phyloP scores from a whole-genome alignment of 1,284 basidiomycete genomes.

The Moesziomyces sp. region DNA sequence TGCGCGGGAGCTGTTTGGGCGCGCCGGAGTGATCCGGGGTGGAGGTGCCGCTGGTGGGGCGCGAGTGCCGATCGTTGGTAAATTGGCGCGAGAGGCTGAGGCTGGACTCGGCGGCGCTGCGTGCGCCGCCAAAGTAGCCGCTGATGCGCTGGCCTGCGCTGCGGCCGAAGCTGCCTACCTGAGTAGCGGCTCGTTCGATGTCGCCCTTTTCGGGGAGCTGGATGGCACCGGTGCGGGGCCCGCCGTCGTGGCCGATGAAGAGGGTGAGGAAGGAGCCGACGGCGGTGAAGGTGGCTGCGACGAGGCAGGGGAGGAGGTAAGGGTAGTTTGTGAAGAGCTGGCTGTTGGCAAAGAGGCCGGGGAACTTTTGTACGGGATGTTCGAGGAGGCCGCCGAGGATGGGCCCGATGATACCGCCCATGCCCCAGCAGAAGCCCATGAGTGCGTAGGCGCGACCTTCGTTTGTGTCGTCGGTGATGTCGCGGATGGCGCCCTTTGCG shows the following conservation, averaged over 20 bases:
- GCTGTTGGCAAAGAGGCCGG: constrained; percentile 74
- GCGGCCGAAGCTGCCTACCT: constrained; percentile 53
- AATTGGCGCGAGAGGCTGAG: constrained; percentile 44
- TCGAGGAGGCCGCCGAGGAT: constrained; percentile 76
- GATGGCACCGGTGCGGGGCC: constrained; percentile 55
- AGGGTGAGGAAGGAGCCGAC: constrained; percentile 83
- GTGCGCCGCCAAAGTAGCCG: constrained; percentile 51
- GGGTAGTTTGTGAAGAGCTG: constrained; percentile 83
- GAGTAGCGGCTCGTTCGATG: constrained; percentile 44
- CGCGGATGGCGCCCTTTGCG: constrained; percentile 82
- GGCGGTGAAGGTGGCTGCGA: constrained; percentile 70
- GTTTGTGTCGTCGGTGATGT: constrained; percentile 88
- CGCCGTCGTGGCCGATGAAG: constrained; percentile 87
- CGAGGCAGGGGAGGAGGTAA: constrained; percentile 88
- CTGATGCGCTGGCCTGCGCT: constrained; percentile 58
- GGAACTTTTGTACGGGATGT: constrained; percentile 83
- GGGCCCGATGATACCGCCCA: constrained; percentile 81
- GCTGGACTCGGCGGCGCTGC: constrained; percentile 33
- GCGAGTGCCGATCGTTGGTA: constrained; percentile 2
- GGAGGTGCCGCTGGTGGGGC: constrained; percentile 13
- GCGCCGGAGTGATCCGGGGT: constrained; percentile 13
- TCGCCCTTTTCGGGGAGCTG: constrained; percentile 55
- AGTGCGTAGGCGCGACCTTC: constrained; percentile 94
- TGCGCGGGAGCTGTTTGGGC: constrained; percentile 39
- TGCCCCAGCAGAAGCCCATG: constrained; percentile 94